phyloP scores from a whole-genome alignment of 805 yeast genomes.

The Maudiozyma barnettii region DNA sequence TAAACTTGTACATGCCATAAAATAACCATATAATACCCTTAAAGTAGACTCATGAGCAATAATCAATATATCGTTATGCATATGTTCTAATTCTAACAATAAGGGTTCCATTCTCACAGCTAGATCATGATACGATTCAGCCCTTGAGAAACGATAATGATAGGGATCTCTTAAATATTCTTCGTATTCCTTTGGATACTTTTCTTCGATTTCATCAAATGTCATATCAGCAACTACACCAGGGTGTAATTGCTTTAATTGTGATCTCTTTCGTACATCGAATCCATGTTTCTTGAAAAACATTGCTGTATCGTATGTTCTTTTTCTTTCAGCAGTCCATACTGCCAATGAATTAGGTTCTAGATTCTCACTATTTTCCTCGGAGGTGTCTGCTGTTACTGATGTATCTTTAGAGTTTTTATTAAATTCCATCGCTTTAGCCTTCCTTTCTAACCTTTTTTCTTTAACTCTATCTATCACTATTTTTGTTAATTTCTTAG shows the following conservation, averaged over 20 bases:
- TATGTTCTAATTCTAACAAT: conserved; percentile 86
- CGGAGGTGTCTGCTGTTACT: not conserved
- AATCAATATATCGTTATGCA: conserved; percentile 76
- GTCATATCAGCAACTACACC: conserved; percentile 73
- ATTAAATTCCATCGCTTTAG: not conserved
- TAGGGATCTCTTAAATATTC: conserved; percentile 71
- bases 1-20: conserved; percentile 81
- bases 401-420: not conserved
- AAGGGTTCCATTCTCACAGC: conserved; percentile 92
- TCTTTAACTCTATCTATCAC: conserved; percentile 33
- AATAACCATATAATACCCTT: conserved; percentile 83
- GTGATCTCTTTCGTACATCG: conserved; percentile 64
- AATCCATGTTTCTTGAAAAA: conserved; percentile 56
- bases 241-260: conserved; percentile 79
- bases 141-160: conserved; percentile 83
- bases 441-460: conserved; percentile 10
- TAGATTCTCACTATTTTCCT: not conserved
- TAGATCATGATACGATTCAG: conserved; percentile 92
- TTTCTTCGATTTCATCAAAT: conserved; percentile 45
- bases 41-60: conserved; percentile 90
- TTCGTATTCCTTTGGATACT: conserved; percentile 61
- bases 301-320: conserved; percentile 73
- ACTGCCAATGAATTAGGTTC: conserved; percentile 30
- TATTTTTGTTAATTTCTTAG: conserved; percentile 52
- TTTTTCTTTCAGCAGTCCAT: conserved; percentile 89